A percentile compares a stretch with the other conserved stretches of the same genome.
phyloP scores from a whole-genome alignment of 2,329 filamentous ascomycete species.

The Aspergillus sp. region DNA sequence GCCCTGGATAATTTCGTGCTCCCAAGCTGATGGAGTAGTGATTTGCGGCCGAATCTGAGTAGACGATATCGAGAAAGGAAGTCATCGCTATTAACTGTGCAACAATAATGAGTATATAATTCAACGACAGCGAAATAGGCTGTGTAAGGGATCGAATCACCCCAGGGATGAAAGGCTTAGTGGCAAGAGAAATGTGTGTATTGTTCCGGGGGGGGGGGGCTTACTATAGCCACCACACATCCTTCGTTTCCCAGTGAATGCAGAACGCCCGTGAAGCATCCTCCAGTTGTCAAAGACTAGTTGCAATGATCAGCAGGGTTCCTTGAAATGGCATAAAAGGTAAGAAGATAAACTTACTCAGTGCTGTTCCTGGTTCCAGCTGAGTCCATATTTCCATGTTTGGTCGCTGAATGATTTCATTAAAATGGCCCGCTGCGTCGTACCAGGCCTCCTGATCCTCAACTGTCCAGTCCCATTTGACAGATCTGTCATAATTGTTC shows the following conservation, averaged over 20 bases:
- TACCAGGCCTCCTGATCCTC: slow-evolving; percentile 68
- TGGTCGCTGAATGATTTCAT: slow-evolving; percentile 64
- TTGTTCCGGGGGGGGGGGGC: slow-evolving; percentile 34
- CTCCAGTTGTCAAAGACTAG: slow-evolving; percentile 95
- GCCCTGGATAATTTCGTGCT: slow-evolving; percentile 2
- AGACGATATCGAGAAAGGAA: slow-evolving; percentile 74
- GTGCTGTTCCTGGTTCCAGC: slow-evolving; percentile 71
- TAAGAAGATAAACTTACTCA: slow-evolving; percentile 58
- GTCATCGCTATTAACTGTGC: slow-evolving; percentile 73
- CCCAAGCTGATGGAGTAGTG: slow-evolving; percentile 30
- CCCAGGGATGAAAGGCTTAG: no score
- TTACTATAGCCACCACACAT: slow-evolving; percentile 90
- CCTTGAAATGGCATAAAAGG: not conserved
- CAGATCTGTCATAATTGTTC: slow-evolving; percentile 88
- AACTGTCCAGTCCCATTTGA: slow-evolving; percentile 57
- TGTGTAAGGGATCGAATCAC: not conserved
- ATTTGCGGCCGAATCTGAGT: slow-evolving; percentile 58
- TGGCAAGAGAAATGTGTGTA: no score
- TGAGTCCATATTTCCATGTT: slow-evolving; percentile 77
- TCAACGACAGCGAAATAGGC: not conserved
- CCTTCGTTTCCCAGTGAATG: slow-evolving; percentile 78
- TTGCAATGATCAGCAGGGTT: slow-evolving; percentile 10
- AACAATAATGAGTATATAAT: slow-evolving; percentile 7
- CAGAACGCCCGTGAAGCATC: slow-evolving; percentile 80
- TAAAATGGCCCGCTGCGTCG: slow-evolving; percentile 71